These are phyloP conservation scores for Xylona heveae DNA, from an alignment of 495 filamentous ascomycete genomes.

Conservation along the genomic window DNA sequence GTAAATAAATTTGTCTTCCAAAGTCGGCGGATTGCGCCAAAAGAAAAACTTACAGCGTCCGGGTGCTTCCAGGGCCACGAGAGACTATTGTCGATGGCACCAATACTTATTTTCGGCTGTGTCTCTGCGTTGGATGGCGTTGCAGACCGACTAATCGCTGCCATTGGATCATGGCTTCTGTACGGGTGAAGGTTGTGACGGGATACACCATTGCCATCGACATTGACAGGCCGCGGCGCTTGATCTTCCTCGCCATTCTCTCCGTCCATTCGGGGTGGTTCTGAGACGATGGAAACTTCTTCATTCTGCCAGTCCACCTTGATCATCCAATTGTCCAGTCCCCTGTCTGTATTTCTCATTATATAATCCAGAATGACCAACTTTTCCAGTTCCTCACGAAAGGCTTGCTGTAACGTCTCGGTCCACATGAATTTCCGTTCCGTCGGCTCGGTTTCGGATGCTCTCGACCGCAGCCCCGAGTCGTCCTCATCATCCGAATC, in stretches of 20 bases:
- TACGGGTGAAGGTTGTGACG: slow-evolving; percentile 41
- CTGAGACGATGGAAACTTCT: slow-evolving; percentile 64
- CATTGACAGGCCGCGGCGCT: slow-evolving; percentile 33
- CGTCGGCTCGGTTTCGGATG: slow-evolving; percentile 25
- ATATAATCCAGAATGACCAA: slow-evolving; percentile 96
- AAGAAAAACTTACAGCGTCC: slow-evolving; percentile 43
- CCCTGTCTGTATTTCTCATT: slow-evolving; percentile 96
- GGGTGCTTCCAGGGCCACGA: slow-evolving; percentile 99
- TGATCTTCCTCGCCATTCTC: slow-evolving; percentile 16
- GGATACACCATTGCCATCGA: slow-evolving; percentile 15
- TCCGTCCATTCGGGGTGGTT: slow-evolving; percentile 48
- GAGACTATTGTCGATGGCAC: slow-evolving; percentile 92
- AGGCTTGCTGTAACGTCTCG: slow-evolving; percentile 67
- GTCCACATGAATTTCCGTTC: slow-evolving; percentile 59
- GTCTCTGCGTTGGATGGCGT: slow-evolving; percentile 21
- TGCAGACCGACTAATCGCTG: slow-evolving; percentile 40
- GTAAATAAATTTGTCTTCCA: background rate
- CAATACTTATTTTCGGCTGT: slow-evolving; percentile 49
- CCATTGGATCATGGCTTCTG: slow-evolving; percentile 64
- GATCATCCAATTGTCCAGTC: slow-evolving; percentile 99
- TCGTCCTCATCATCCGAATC: slow-evolving; percentile 48
- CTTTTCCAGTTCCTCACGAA: slow-evolving; percentile 91
- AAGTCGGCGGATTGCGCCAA: background rate
- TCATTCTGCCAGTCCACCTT: slow-evolving; percentile 72
- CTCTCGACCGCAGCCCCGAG: slow-evolving; percentile 22